Conservation (phyloP, 1,284 basidiomycete species). For the Marasmius sp. region DNA sequence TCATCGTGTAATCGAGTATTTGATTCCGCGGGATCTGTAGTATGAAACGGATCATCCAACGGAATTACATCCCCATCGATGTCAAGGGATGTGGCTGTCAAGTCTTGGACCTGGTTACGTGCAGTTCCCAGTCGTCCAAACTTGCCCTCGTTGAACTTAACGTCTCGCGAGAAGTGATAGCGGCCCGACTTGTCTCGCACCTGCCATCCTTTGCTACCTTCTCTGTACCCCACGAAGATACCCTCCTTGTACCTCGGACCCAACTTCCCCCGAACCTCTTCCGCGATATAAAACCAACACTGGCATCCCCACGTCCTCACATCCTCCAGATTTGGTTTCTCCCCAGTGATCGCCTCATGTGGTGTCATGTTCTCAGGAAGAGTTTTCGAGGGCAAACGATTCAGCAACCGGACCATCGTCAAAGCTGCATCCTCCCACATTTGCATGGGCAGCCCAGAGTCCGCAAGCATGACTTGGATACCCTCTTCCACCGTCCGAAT, state of each 20-base stretch:
- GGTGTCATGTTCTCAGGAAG: neutral
- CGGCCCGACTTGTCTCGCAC: neutral
- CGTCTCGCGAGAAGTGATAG: neutral
- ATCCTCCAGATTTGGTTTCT: neutral
- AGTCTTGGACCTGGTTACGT: neutral
- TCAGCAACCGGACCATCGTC: constrained; percentile 3
- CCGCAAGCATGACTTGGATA: constrained; percentile 20
- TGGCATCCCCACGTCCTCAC: neutral
- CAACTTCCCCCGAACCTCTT: neutral
- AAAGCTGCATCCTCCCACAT: constrained; percentile 16
- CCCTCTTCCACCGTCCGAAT: constrained; percentile 29
- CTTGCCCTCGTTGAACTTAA: neutral
- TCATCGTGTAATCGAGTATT: neutral
- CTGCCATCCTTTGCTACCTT: neutral
- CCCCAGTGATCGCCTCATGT: neutral
- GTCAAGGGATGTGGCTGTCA: constrained; percentile 5
- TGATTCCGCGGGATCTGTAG: neutral
- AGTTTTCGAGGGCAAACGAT: neutral
- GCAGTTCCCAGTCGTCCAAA: neutral
- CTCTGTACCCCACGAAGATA: neutral
- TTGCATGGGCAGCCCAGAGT: constrained; percentile 19
- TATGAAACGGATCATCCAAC: neutral
- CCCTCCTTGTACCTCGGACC: neutral
- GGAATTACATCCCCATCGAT: constrained; percentile 16
- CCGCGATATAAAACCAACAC: neutral